These are phyloP conservation scores for Daldinia caldariorum DNA, from an alignment of 495 filamentous ascomycete genomes.

Conservation along the genomic window DNA sequence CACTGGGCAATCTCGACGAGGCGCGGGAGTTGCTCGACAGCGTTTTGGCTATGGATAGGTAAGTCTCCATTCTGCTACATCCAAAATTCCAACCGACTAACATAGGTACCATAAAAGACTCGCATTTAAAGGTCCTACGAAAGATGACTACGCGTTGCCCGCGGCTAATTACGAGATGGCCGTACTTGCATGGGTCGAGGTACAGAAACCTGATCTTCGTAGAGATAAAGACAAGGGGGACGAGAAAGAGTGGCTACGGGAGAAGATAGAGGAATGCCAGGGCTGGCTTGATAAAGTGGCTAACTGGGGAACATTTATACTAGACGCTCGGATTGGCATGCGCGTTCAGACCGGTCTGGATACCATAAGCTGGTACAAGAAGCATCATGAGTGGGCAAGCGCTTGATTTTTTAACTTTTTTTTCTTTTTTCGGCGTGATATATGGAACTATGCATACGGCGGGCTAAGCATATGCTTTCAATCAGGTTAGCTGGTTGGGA, in stretches of 20 bases:
- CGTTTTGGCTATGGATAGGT: constrained; percentile 70
- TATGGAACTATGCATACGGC: constrained; percentile 20
- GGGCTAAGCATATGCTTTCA: neutral
- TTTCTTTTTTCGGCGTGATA: neutral
- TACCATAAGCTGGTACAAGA: constrained; percentile 75
- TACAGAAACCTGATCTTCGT: constrained; percentile 42
- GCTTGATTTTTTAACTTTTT: constrained; percentile 7
- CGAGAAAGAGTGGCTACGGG: constrained; percentile 57
- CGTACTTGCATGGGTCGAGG: constrained; percentile 78
- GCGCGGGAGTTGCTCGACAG: constrained; percentile 71
- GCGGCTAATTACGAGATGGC: constrained; percentile 91
- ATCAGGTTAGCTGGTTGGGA: constrained; percentile 1
- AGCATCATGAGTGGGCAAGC: constrained; percentile 52
- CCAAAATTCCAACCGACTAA: neutral
- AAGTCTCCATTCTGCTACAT: constrained; percentile 25
- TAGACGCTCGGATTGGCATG: constrained; percentile 87
- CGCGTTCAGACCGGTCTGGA: constrained; percentile 83
- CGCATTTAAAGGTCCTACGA: constrained; percentile 75
- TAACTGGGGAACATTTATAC: constrained; percentile 83
- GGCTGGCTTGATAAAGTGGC: constrained; percentile 80
- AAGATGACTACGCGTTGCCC: constrained; percentile 84
- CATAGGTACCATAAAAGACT: constrained; percentile 52
- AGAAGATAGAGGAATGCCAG: constrained; percentile 72
- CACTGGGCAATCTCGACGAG: constrained; percentile 66
- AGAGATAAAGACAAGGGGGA: constrained; percentile 37